Conservation (phyloP, 2,329 filamentous ascomycete species). For the Sporothrix luriei region DNA sequence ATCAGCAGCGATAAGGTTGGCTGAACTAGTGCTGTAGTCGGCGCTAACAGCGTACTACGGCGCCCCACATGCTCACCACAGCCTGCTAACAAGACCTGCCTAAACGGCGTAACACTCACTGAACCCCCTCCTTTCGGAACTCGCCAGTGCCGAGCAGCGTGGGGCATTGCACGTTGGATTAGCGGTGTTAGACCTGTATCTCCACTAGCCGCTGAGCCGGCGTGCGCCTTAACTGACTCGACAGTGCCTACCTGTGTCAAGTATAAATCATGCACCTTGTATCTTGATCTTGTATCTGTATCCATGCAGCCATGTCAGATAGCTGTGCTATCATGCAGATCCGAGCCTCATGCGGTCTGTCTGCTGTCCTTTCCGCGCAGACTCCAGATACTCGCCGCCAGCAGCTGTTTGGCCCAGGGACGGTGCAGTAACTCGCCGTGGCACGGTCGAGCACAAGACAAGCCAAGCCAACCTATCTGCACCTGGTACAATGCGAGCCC, state of each 20-base stretch:
- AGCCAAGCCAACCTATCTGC: not conserved
- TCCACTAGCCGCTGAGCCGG: no score
- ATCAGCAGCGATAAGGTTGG: constrained; percentile 9
- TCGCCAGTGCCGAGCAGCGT: constrained; percentile 3
- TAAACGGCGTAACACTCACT: not conserved
- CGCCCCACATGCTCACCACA: not conserved
- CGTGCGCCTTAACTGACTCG: not conserved
- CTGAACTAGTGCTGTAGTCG: not conserved
- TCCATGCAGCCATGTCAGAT: not conserved
- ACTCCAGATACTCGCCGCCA: not conserved
- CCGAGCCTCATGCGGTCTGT: not conserved
- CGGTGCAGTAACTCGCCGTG: not conserved
- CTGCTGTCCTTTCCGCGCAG: not conserved
- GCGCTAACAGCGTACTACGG: not conserved
- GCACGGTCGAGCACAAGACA: not conserved
- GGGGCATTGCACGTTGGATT: no score
- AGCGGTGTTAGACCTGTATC: not conserved
- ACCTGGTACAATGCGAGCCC: not conserved
- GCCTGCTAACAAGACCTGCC: not conserved
- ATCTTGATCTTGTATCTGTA: not conserved
- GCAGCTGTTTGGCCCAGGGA: not conserved
- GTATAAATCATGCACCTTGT: not conserved
- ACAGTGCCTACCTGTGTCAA: not conserved
- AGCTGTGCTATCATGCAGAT: constrained; percentile 13
- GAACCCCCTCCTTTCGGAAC: constrained; percentile 12